These are phyloP conservation scores for Davidsoniella virescens DNA, from an alignment of 2,329 filamentous ascomycete genomes.

Conservation along the genomic window DNA sequence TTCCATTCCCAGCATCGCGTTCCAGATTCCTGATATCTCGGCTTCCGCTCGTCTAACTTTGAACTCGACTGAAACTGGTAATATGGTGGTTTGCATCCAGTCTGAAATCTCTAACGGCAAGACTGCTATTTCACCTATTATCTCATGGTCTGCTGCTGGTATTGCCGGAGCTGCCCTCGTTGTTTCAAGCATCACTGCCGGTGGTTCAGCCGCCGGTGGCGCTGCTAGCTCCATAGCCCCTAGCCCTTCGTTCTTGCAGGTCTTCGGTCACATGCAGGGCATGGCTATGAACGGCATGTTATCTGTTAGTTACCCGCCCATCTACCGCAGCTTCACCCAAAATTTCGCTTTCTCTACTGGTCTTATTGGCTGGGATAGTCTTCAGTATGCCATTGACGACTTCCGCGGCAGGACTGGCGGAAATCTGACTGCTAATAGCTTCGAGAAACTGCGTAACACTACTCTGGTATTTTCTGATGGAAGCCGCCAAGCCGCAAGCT, in stretches of 20 bases:
- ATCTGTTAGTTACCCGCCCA: constrained; percentile 69
- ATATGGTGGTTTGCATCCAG: constrained; percentile 60
- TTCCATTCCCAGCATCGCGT: constrained; percentile 76
- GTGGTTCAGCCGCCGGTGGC: constrained; percentile 39
- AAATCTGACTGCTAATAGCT: constrained; percentile 67
- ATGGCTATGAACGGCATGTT: constrained; percentile 96
- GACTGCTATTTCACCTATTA: constrained; percentile 55
- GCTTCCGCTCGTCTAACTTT: constrained; percentile 70
- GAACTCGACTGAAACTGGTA: constrained; percentile 38
- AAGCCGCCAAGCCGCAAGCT: constrained; percentile 29
- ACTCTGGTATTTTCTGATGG: constrained; percentile 57
- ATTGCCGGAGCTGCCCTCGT: constrained; percentile 72
- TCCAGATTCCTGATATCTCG: constrained; percentile 77
- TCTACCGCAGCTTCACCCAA: constrained; percentile 78
- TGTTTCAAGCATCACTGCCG: constrained; percentile 54
- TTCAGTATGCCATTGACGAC: constrained; percentile 69
- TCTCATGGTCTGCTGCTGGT: constrained; percentile 70
- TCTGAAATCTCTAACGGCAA: constrained; percentile 78
- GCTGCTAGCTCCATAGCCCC: constrained; percentile 34
- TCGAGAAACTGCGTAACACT: constrained; percentile 55
- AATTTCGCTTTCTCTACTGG: constrained; percentile 91
- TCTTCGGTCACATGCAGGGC: constrained; percentile 80
- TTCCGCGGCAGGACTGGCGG: constrained; percentile 73
- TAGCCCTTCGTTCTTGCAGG: constrained; percentile 73
- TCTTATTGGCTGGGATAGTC: constrained; percentile 61